These are phyloP conservation scores for Arthrobotrys pseudoclavata DNA, from an alignment of 2,329 filamentous ascomycete genomes.

Conservation along the genomic window DNA sequence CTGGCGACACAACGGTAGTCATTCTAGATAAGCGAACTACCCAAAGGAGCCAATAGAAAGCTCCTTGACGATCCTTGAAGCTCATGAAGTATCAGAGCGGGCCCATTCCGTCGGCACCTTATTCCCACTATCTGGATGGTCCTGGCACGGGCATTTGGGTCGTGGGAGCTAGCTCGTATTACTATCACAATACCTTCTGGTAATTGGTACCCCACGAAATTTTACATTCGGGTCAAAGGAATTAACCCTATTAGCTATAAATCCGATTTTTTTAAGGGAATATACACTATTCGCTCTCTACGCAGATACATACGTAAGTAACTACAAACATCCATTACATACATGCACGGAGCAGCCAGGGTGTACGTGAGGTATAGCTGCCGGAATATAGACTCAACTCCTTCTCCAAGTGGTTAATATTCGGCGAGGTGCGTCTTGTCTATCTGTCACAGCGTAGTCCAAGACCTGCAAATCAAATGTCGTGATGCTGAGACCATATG, in stretches of 20 bases:
- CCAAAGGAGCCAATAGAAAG: slow-evolving; percentile 19
- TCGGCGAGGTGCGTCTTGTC: slow-evolving; percentile 48
- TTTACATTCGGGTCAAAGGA: slow-evolving; percentile 1
- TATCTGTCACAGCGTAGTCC: slow-evolving; percentile 6
- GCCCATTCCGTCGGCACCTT: slow-evolving; percentile 34
- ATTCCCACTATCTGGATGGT: slow-evolving; percentile 43
- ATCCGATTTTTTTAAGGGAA: slow-evolving; percentile 7
- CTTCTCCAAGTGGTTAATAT: slow-evolving; percentile 24
- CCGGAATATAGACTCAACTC: slow-evolving; percentile 16
- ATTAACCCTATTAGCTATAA: slow-evolving; percentile 21
- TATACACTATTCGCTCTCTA: neutral
- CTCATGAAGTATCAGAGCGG: neutral
- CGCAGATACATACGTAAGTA: neutral
- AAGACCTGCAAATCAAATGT: slow-evolving; percentile 33
- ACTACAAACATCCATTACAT: neutral
- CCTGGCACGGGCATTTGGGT: neutral
- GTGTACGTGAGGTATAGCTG: slow-evolving; percentile 1
- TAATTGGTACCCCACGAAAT: slow-evolving; percentile 15
- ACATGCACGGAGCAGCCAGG: neutral
- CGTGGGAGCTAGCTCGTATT: slow-evolving; percentile 9
- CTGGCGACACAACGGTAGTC: slow-evolving; percentile 40
- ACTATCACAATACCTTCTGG: slow-evolving; percentile 21
- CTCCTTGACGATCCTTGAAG: neutral
- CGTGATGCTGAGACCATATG: slow-evolving; percentile 37
- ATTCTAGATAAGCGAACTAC: slow-evolving; percentile 45